Evolutionary conservation across 352 stramenopile species (phyloP).

Genomic region (Phytophthora fragariae): DNA sequence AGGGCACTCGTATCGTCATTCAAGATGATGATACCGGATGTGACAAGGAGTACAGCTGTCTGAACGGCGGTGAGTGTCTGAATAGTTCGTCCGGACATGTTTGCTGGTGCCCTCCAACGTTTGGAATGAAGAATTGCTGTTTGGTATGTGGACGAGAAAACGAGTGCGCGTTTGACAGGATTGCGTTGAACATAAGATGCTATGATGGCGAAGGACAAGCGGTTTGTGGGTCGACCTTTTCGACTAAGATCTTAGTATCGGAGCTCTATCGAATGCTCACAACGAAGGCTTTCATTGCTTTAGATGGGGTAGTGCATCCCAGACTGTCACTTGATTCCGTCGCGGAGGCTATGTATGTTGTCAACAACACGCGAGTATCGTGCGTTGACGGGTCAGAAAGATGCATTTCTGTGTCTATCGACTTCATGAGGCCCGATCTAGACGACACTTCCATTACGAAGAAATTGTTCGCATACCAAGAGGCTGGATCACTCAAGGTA

Average conservation of each 20-base stretch:
- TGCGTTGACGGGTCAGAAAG: conserved; percentile 38
- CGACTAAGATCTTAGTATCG: conserved; percentile 44
- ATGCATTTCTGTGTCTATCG: conserved; percentile 54
- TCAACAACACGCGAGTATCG: conserved; percentile 52
- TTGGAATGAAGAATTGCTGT: conserved; percentile 69
- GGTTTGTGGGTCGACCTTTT: conserved; percentile 55
- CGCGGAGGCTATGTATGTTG: conserved; percentile 57
- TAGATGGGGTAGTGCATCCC: conserved; percentile 48
- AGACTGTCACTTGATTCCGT: conserved; percentile 48
- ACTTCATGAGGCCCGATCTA: conserved; percentile 43
- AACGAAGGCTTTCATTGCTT: conserved; percentile 35
- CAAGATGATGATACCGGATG: conserved; percentile 79
- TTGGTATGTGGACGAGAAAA: conserved; percentile 47
- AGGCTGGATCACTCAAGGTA: conserved; percentile 54
- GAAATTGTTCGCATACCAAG: conserved; percentile 63
- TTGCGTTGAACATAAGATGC: conserved; percentile 53
- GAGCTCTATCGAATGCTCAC: conserved; percentile 69
- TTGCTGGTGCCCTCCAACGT: conserved; percentile 57
- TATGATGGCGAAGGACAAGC: conserved; percentile 19
- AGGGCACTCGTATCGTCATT: conserved; percentile 57
- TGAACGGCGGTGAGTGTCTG: conserved; percentile 54
- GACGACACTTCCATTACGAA: conserved; percentile 41
- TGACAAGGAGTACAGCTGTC: conserved; percentile 60
- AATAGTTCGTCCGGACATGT: conserved; percentile 34
- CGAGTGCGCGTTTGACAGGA: conserved; percentile 60